Percentiles rank a stretch among this genome's conserved stretches.
These are phyloP conservation scores for Sphagnum tenellum DNA, from an alignment of 225 moss, liverwort and hornwort genomes.

Conservation along the genomic window DNA sequence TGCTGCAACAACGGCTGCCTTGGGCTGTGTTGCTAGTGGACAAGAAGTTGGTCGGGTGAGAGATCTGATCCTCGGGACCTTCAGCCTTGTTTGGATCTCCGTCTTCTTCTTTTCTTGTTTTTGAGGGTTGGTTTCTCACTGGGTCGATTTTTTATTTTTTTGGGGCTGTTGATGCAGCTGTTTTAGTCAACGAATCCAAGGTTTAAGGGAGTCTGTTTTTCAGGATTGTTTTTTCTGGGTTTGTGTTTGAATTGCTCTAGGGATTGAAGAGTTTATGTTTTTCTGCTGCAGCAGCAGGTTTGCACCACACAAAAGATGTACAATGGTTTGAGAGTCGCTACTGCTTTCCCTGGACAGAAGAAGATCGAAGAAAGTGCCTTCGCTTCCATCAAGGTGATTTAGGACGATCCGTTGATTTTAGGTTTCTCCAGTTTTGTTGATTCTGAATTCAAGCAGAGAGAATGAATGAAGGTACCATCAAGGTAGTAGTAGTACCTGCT, in stretches of 20 bases:
- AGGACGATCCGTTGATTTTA: background rate
- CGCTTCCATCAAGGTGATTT: slow-evolving; percentile 38
- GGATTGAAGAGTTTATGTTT: too few relatives aligned
- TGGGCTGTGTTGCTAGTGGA: slow-evolving; percentile 11
- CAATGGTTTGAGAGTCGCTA: slow-evolving; percentile 31
- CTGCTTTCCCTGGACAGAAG: slow-evolving; percentile 34
- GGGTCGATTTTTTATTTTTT: background rate
- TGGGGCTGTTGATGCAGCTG: background rate
- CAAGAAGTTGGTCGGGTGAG: slow-evolving; percentile 21
- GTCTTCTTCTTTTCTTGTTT: too few relatives aligned
- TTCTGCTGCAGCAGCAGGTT: slow-evolving; percentile 14
- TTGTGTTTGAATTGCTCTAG: background rate
- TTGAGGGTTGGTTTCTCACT: too few relatives aligned
- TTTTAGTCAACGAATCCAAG: background rate
- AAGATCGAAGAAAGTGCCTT: slow-evolving; percentile 16
- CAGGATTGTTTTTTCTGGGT: background rate
- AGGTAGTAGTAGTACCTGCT: background rate
- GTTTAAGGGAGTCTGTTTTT: background rate
- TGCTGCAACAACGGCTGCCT: slow-evolving; percentile 13
- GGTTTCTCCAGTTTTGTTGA: background rate
- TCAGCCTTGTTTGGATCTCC: too few relatives aligned
- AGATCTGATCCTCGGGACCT: too few relatives aligned
- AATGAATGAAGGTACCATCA: too few relatives aligned
- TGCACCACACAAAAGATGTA: slow-evolving; percentile 24
- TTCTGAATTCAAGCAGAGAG: background rate